Conservation (phyloP, 176 grass and related monocot species). For the Leersia perrieri region DNA sequence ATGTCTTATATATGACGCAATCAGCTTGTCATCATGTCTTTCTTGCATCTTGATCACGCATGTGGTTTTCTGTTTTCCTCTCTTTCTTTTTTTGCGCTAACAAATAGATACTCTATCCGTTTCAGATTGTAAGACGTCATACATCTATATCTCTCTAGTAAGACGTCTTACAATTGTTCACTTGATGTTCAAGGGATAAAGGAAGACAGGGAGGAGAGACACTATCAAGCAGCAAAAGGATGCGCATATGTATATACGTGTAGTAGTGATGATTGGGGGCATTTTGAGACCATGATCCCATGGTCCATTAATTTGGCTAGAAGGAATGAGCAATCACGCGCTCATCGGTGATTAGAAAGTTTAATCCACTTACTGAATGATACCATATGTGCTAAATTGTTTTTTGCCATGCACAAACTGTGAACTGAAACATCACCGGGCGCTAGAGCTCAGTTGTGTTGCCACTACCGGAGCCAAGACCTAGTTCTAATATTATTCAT, state of each 20-base stretch:
- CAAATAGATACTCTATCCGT: background rate
- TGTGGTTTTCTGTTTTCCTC: background rate
- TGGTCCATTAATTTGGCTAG: background rate
- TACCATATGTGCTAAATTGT: too few species aligned
- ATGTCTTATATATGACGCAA: background rate
- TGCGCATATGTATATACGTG: too few species aligned
- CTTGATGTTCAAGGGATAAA: background rate
- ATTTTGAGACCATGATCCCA: background rate
- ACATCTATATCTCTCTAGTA: too few species aligned
- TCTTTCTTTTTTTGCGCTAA: background rate
- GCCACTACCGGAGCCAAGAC: too few species aligned
- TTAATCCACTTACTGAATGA: background rate
- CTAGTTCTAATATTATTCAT: too few species aligned
- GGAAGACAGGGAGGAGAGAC: background rate
- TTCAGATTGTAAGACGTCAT: too few species aligned
- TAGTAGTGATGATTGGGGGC: background rate
- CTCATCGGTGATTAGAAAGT: background rate
- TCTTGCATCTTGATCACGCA: background rate
- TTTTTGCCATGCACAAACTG: too few species aligned
- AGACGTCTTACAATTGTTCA: too few species aligned
- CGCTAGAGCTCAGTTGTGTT: too few species aligned
- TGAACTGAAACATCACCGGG: too few species aligned
- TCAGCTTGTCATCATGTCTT: background rate
- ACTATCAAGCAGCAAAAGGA: background rate
- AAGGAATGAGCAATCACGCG: background rate